phyloP scores from a whole-genome alignment of 1,139 yeast genomes.

The Suhomyces guaymorum region DNA sequence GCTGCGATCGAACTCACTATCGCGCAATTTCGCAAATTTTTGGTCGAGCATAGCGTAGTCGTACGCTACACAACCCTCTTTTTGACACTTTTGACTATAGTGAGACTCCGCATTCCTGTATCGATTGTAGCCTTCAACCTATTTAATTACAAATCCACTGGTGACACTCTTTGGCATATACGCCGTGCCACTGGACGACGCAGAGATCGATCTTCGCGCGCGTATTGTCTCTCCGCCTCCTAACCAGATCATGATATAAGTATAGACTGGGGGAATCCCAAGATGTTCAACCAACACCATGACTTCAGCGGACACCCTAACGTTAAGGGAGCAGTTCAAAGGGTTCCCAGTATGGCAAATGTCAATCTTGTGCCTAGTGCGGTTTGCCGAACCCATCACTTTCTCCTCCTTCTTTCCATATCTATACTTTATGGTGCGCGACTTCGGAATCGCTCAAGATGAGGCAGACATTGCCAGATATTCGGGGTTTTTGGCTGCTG shows the following conservation, averaged over 20 bases:
- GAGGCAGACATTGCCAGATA: slow-evolving; percentile 38
- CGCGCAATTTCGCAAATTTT: too few relatives aligned
- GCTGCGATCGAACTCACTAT: too few relatives aligned
- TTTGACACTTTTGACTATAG: background rate
- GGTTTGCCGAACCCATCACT: slow-evolving; percentile 41
- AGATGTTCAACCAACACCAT: background rate
- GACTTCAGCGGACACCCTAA: slow-evolving; percentile 1
- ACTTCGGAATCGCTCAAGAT: slow-evolving; percentile 36
- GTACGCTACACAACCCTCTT: too few relatives aligned
- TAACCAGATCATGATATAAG: background rate
- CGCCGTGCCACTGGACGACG: too few relatives aligned
- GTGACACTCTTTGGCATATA: too few relatives aligned
- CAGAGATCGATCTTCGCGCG: too few relatives aligned
- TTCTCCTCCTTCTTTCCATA: slow-evolving; percentile 44
- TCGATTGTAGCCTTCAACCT: too few relatives aligned
- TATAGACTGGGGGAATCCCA: background rate
- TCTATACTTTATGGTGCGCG: slow-evolving; percentile 42
- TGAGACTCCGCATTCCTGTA: background rate
- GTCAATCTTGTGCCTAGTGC: slow-evolving; percentile 31
- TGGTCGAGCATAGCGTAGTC: too few relatives aligned
- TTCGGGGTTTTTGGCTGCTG: slow-evolving; percentile 40
- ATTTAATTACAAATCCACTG: too few relatives aligned
- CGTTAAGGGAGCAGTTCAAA: slow-evolving; percentile 27
- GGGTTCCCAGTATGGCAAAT: slow-evolving; percentile 41
- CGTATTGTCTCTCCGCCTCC: too few relatives aligned